phyloP scores from a whole-genome alignment of 1,284 basidiomycete genomes.

The Marasmius oreades region DNA sequence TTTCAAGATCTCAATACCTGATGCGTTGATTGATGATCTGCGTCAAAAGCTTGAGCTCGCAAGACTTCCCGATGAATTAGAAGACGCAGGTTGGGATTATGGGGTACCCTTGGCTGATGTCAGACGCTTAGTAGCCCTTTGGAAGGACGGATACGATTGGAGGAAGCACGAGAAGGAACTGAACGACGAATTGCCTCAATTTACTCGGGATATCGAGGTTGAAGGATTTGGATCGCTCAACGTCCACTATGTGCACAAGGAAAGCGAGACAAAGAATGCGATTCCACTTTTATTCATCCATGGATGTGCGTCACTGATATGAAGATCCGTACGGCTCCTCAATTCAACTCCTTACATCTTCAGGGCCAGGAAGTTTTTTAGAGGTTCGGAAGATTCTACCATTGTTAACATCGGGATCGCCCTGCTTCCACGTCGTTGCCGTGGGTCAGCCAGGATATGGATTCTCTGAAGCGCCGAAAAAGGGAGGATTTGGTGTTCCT shows the following conservation, averaged over 20 bases:
- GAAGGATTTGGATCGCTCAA: conserved; percentile 39
- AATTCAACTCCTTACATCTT: neutral
- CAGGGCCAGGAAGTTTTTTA: conserved; percentile 60
- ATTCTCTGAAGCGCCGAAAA: conserved; percentile 43
- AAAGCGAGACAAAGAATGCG: conserved; percentile 34
- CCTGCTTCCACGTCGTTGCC: conserved; percentile 57
- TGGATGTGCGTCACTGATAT: conserved; percentile 37
- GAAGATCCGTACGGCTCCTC: neutral
- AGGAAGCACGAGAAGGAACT: conserved; percentile 36
- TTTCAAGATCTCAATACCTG: conserved; percentile 39
- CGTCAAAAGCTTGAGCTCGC: conserved; percentile 37
- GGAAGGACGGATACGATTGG: conserved; percentile 48
- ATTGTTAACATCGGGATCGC: conserved; percentile 41
- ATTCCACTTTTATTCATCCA: conserved; percentile 51
- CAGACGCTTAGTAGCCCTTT: conserved; percentile 35
- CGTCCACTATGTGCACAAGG: conserved; percentile 49
- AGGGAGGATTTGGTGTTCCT: conserved; percentile 8
- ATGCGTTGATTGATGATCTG: conserved; percentile 32
- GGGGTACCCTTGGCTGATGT: conserved; percentile 46
- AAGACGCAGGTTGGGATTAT: conserved; percentile 41
- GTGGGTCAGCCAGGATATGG: conserved; percentile 51
- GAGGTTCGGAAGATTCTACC: conserved; percentile 54
- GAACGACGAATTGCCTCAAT: conserved; percentile 45
- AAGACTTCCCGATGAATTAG: conserved; percentile 44
- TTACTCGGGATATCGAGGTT: conserved; percentile 40